Evolutionary conservation across 805 yeast species (phyloP).

Genomic region (Candida andamanensis): DNA sequence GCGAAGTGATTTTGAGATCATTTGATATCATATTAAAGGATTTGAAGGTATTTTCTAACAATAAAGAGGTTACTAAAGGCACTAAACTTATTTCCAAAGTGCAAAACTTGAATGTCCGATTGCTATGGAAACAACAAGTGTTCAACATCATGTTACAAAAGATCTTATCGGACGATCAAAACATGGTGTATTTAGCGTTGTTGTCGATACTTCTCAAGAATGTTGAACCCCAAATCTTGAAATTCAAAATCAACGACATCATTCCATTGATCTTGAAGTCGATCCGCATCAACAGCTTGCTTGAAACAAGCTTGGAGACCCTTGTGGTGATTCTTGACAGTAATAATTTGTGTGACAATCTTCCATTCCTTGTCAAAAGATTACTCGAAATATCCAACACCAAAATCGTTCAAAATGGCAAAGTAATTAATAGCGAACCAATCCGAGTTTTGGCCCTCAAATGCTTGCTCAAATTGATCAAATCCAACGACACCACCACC

Average conservation of each 20-base stretch:
- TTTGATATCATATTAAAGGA: conserved; percentile 67
- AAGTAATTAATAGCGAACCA: conserved; percentile 33
- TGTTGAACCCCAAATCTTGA: conserved; percentile 59
- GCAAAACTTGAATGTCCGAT: conserved; percentile 52
- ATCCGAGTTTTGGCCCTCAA: conserved; percentile 56
- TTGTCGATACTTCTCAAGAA: conserved; percentile 64
- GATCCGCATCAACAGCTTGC: conserved; percentile 46
- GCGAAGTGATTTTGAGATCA: conserved; percentile 38
- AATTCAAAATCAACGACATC: conserved; percentile 58
- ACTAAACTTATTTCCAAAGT: conserved; percentile 38
- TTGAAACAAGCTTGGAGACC: conserved; percentile 58
- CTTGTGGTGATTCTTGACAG: conserved; percentile 51
- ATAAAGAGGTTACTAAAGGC: conserved; percentile 33
- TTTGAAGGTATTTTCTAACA: conserved; percentile 44
- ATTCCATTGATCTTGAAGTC: conserved; percentile 72
- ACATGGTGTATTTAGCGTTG: conserved; percentile 54
- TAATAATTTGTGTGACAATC: conserved; percentile 47
- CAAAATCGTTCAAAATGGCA: conserved; percentile 10
- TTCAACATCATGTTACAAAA: conserved; percentile 55
- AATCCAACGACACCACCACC: conserved; percentile 33
- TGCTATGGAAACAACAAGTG: conserved; percentile 75
- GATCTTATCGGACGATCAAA: conserved; percentile 32
- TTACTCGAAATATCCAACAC: conserved; percentile 36
- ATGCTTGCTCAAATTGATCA: conserved; percentile 44
- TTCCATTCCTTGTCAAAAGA: conserved; percentile 53